A percentile compares a stretch with the other conserved stretches of the same genome.
Evolutionary conservation across 1,139 yeast genomes (phyloP).

Genomic region (Candida glucosophila): DNA sequence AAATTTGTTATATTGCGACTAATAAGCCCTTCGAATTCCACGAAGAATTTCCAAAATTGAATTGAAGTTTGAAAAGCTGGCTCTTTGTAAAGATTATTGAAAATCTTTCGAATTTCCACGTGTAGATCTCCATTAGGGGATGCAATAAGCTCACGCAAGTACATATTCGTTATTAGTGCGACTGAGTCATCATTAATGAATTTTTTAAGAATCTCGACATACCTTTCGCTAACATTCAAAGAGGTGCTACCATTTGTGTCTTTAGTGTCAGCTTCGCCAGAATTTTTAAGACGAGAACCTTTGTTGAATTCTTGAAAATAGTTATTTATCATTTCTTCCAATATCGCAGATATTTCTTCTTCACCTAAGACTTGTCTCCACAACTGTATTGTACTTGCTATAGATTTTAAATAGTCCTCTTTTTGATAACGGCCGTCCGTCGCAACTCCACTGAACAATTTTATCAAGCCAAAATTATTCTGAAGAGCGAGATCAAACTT

Average conservation of each 20-base stretch:
- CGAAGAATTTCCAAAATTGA: slow-evolving; percentile 48
- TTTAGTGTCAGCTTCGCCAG: slow-evolving; percentile 1
- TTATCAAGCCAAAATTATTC: slow-evolving; percentile 20
- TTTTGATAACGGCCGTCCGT: slow-evolving; percentile 12
- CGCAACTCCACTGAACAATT: slow-evolving; percentile 16
- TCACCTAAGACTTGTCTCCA: slow-evolving; percentile 10
- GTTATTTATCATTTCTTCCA: slow-evolving; percentile 12
- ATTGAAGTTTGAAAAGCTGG: slow-evolving; percentile 28
- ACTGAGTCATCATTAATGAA: slow-evolving; percentile 25
- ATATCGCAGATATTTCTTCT: slow-evolving; percentile 4
- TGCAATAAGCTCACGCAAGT: too few relatives aligned
- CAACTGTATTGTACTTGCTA: slow-evolving; percentile 11
- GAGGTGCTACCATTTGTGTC: neutral
- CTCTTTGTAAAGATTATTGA: slow-evolving; percentile 31
- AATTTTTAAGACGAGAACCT: slow-evolving; percentile 2
- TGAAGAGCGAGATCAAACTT: slow-evolving; percentile 17
- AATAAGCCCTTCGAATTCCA: slow-evolving; percentile 41
- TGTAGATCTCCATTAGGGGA: slow-evolving; percentile 1
- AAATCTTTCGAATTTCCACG: slow-evolving; percentile 22
- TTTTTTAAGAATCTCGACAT: slow-evolving; percentile 8
- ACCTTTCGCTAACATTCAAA: slow-evolving; percentile 4
- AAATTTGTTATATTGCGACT: slow-evolving; percentile 37
- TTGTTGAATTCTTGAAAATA: slow-evolving; percentile 12
- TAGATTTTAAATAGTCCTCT: slow-evolving; percentile 14
- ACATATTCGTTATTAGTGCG: slow-evolving; percentile 14